Evolutionary conservation across 768 basidiomycete species (phyloP).

Genomic region (Suillus weaverae): DNA sequence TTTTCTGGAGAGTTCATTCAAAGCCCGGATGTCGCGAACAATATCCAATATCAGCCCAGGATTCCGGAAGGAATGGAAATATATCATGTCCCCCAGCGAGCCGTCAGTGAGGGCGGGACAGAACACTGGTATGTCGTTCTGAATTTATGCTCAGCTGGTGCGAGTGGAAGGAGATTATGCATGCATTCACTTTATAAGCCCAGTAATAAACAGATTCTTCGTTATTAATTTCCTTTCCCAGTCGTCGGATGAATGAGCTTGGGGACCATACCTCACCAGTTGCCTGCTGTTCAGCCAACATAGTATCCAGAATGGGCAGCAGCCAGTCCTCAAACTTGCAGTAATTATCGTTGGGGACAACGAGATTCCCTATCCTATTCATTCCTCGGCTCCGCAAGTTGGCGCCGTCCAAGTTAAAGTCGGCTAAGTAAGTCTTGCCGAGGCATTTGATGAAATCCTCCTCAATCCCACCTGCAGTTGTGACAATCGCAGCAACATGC

Average conservation of each 20-base stretch:
- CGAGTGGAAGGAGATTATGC: constrained; percentile 14
- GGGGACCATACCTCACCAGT: constrained; percentile 82
- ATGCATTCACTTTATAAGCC: constrained; percentile 89
- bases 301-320: constrained; percentile 85
- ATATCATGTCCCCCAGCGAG: constrained; percentile 98
- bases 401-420: constrained; percentile 90
- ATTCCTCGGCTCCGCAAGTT: constrained; percentile 85
- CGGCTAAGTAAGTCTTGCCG: constrained; percentile 92
- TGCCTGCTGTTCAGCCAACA: constrained; percentile 86
- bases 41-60: constrained; percentile 90
- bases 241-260: constrained; percentile 85
- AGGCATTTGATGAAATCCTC: constrained; percentile 99
- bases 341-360: constrained; percentile 98
- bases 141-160: constrained; percentile 28
- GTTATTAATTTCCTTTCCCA: constrained; percentile 97
- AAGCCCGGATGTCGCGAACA: constrained; percentile 85
- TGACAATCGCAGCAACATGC: constrained; percentile 87
- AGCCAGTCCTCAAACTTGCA: constrained; percentile 99
- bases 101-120: constrained; percentile 98
- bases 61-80: constrained; percentile 93
- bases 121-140: constrained; percentile 99
- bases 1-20: constrained; percentile 87
- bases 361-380: constrained; percentile 95
- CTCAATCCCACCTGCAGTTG: constrained; percentile 97
- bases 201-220: constrained; percentile 99